Base-by-base conservation (phyloP, 73 alveolate genomes). In the Uronychia setigera region DNA sequence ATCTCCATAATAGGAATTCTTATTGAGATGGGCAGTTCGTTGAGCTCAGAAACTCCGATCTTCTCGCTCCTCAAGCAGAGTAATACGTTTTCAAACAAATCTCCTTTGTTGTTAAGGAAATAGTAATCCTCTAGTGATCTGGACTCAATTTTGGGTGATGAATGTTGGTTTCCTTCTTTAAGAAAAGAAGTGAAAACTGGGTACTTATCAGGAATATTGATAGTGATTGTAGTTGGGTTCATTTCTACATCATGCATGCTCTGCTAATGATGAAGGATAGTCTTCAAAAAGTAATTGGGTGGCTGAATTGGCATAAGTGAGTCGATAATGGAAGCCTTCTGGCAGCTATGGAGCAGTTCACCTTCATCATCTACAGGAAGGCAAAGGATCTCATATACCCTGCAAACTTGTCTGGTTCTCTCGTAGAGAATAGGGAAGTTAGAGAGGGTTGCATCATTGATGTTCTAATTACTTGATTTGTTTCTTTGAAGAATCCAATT, bases 1-100 rank as follows among this genome's bases (percentile, higher is more conserved):
- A 88, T 86, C 67, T 91, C 96, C 29, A 80, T 57, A 11, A 91
- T 82, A 11, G 94, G 94, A 0, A 91, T 46, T 1, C 93, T 76
- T n/a, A 91, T 86, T 5, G 88, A 84, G 13, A 89, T 34, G 0
- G 96, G 96, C 27, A 91, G 59, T 35, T 77, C 78, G 29, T 79
- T 80, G 74, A 91, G 29, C 1, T 78, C 87, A 77, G 87, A 82
- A 9, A 83, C 11, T 26, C 76, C 80, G 35, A 88, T 35, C 29
- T 30, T 57, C 67, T 88, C 94, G 27, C 80, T 89, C 32, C 78
- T 82, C 27, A 88, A 76, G 34, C 91, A 82, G 34, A 88, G 80
- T 1, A 88, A 82, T 30, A 88, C 60, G 34, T 78, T 82, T 58
- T 88, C 94, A 83, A 88, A 88, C 0, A 78, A 85, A 60, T 88